Percentiles rank a stretch among this genome's conserved stretches.
These are phyloP conservation scores for Monosporozyma aquatica DNA, from an alignment of 805 yeast genomes.

Conservation along the genomic window DNA sequence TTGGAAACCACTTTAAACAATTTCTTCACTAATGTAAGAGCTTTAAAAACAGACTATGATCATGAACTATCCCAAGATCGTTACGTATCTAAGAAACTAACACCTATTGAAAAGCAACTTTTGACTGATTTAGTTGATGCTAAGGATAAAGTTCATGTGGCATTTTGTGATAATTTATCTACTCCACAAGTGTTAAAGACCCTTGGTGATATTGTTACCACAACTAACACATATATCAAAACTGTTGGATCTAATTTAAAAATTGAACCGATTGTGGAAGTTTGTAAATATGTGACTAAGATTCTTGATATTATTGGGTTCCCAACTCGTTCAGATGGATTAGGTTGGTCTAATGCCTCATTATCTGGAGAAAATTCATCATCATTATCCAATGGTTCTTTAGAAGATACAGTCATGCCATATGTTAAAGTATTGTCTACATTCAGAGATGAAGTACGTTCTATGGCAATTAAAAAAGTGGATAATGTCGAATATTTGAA, in stretches of 20 bases:
- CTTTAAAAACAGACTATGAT: constrained; percentile 58
- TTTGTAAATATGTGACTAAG: constrained; percentile 61
- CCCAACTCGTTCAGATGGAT: constrained; percentile 50
- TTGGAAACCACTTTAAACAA: constrained; percentile 68
- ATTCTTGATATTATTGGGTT: constrained; percentile 72
- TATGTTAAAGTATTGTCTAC: constrained; percentile 65
- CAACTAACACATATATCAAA: constrained; percentile 62
- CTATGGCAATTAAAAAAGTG: constrained; percentile 56
- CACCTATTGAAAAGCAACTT: constrained; percentile 46
- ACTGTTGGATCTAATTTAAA: constrained; percentile 42
- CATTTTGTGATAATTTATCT: constrained; percentile 82
- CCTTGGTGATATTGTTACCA: constrained; percentile 59
- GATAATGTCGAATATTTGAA: constrained; percentile 44
- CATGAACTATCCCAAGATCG: constrained; percentile 34
- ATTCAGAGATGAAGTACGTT: constrained; percentile 78
- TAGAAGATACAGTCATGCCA: constrained; percentile 71
- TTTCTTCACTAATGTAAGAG: constrained; percentile 81
- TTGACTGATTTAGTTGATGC: constrained; percentile 40
- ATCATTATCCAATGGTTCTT: constrained; percentile 16
- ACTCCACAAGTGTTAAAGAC: constrained; percentile 66
- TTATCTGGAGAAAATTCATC: constrained; percentile 23
- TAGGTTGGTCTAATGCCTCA: constrained; percentile 68
- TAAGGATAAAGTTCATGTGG: constrained; percentile 54
- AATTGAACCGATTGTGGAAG: constrained; percentile 57
- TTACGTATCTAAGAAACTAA: constrained; percentile 53